phyloP scores from a whole-genome alignment of 768 basidiomycete genomes.

The Phanerochaete sordida region DNA sequence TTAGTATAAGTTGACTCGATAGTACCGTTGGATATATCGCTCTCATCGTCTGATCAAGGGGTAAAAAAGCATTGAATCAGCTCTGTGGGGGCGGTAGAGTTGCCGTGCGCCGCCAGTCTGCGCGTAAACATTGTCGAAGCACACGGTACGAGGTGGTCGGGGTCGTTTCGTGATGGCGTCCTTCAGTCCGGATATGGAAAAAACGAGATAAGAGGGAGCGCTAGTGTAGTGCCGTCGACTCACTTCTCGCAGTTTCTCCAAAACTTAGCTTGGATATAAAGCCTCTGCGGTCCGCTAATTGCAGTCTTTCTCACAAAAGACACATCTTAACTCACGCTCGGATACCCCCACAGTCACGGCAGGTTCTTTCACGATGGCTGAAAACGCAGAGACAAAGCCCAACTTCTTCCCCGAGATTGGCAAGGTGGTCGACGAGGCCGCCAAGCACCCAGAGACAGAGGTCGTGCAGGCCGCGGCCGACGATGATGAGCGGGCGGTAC shows the following conservation, averaged over 20 bases:
- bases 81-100: no score
- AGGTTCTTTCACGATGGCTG: neutral
- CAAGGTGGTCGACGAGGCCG: slow-evolving; percentile 23
- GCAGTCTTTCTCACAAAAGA: neutral
- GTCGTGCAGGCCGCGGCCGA: slow-evolving; percentile 23
- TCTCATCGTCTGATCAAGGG: no score
- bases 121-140: no score
- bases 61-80: no score
- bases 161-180: no score
- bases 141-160: no score
- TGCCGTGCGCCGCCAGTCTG: no score
- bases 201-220: neutral
- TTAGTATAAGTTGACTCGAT: no score
- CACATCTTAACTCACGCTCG: neutral
- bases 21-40: no score
- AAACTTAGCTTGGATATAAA: neutral
- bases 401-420: slow-evolving; percentile 29
- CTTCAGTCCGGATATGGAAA: neutral
- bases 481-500: slow-evolving; percentile 63
- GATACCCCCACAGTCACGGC: neutral
- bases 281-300: neutral
- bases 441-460: slow-evolving; percentile 16
- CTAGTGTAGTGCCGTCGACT: neutral
- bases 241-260: neutral
- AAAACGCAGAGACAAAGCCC: slow-evolving; percentile 1